Evolutionary conservation across 306 rosid genomes (phyloP).

Genomic region (Ziziphus jujuba): DNA sequence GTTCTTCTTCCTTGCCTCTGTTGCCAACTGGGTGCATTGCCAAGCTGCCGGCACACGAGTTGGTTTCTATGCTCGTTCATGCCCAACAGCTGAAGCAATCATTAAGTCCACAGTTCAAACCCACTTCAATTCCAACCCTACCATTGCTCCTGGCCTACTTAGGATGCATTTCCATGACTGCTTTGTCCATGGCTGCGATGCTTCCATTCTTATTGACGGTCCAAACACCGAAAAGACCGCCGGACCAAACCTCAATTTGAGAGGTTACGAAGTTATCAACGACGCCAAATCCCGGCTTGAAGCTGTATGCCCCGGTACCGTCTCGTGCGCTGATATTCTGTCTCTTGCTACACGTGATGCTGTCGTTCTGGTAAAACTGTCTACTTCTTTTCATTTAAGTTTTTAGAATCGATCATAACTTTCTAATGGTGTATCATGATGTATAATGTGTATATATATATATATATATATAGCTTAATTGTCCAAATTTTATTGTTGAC

Average conservation of each 20-base stretch:
- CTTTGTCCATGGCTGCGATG: constrained; percentile 52
- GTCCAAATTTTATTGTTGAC: background rate
- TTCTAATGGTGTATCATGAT: too few species aligned
- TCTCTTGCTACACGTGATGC: constrained; percentile 32
- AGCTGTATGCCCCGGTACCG: constrained; percentile 46
- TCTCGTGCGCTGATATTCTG: constrained; percentile 53
- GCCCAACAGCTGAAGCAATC: background rate
- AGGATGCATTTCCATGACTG: constrained; percentile 43
- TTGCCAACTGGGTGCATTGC: background rate
- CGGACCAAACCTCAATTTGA: constrained; percentile 6
- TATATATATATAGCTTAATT: background rate
- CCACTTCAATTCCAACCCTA: background rate
- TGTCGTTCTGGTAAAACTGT: constrained; percentile 15
- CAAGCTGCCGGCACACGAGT: background rate
- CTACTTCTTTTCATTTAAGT: too few species aligned
- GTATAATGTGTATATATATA: constrained; percentile 24
- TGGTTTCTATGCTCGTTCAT: background rate
- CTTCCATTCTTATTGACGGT: constrained; percentile 35
- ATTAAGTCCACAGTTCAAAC: background rate
- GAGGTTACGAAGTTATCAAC: constrained; percentile 35
- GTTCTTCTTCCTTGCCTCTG: background rate
- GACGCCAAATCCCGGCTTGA: constrained; percentile 45
- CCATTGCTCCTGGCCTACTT: background rate
- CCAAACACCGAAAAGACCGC: constrained; percentile 29
- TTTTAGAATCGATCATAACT: too few species aligned